phyloP scores from a whole-genome alignment of 2,329 filamentous ascomycete genomes.

The Trichoderma sp. region DNA sequence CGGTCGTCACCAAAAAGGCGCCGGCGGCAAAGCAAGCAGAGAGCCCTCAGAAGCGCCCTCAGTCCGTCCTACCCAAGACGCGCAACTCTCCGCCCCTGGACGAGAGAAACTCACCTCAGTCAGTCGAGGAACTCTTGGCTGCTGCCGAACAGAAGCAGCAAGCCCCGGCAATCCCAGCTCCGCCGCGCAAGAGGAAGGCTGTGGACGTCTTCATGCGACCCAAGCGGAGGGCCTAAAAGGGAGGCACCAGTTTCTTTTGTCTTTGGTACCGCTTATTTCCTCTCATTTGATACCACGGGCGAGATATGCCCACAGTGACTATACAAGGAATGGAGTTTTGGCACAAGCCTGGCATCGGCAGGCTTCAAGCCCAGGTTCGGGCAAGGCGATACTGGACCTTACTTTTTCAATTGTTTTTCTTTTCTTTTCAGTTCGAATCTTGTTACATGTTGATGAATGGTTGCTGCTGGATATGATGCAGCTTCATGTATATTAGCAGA shows the following conservation, averaged over 20 bases:
- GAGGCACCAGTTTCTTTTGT: constrained; percentile 11
- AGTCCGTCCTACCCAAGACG: neutral
- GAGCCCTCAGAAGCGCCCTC: neutral
- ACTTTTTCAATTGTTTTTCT: neutral
- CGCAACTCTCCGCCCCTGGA: neutral
- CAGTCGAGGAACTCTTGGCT: neutral
- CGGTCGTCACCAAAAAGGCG: neutral
- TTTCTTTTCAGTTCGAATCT: neutral
- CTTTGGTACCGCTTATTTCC: constrained; percentile 9
- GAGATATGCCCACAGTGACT: constrained; percentile 2
- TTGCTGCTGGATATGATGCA: neutral
- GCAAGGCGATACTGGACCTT: neutral
- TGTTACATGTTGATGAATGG: neutral
- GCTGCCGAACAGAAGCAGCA: neutral
- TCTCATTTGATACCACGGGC: constrained; percentile 16
- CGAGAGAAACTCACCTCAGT: neutral
- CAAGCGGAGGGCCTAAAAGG: constrained; percentile 40
- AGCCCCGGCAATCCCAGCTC: neutral
- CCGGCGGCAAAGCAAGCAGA: neutral
- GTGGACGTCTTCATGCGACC: constrained; percentile 55
- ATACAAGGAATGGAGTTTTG: constrained; percentile 21
- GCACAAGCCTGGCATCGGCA: neutral
- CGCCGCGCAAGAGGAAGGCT: constrained; percentile 46
- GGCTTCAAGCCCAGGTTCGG: neutral
- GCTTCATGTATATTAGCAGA: constrained; percentile 1